Evolutionary conservation across 306 rosid species (phyloP).

Genomic region (Pterocarpus macrocarpus): DNA sequence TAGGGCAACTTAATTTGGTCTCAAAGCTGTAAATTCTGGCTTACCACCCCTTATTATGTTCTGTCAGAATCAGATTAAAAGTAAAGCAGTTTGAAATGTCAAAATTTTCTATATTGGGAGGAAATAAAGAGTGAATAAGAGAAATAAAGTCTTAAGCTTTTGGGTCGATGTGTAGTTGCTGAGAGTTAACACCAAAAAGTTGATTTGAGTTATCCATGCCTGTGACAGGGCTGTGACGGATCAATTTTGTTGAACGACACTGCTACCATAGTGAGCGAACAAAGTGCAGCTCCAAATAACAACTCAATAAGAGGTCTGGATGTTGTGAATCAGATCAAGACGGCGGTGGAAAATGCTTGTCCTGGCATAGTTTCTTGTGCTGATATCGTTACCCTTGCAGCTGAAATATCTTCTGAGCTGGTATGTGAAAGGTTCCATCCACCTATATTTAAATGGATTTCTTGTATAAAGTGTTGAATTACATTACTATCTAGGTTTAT

Average conservation of each 20-base stretch:
- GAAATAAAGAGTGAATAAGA: too few species aligned
- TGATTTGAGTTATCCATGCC: not conserved
- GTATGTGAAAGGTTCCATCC: constrained; percentile 27
- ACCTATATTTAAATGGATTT: not conserved
- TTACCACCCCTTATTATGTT: not conserved
- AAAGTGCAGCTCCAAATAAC: constrained; percentile 51
- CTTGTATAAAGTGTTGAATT: not conserved
- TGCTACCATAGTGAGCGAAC: constrained; percentile 58
- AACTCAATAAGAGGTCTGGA: constrained; percentile 66
- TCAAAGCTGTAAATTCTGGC: not conserved
- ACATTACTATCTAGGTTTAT: too few species aligned
- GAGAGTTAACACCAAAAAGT: too few species aligned
- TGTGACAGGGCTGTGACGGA: constrained; percentile 68
- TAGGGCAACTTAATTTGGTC: too few species aligned
- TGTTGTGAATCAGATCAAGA: constrained; percentile 63
- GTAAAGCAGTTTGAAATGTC: constrained; percentile 7
- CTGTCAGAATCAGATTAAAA: not conserved
- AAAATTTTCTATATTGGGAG: not conserved
- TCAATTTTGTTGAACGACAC: constrained; percentile 65
- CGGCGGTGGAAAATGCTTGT: constrained; percentile 58
- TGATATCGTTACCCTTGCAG: constrained; percentile 65
- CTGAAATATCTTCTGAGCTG: constrained; percentile 54
- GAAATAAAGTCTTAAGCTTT: too few species aligned
- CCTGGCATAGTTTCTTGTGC: constrained; percentile 67
- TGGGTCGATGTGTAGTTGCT: too few species aligned